These are phyloP conservation scores for Scedosporium aurantiacum DNA, from an alignment of 2,329 filamentous ascomycete genomes.

Conservation along the genomic window DNA sequence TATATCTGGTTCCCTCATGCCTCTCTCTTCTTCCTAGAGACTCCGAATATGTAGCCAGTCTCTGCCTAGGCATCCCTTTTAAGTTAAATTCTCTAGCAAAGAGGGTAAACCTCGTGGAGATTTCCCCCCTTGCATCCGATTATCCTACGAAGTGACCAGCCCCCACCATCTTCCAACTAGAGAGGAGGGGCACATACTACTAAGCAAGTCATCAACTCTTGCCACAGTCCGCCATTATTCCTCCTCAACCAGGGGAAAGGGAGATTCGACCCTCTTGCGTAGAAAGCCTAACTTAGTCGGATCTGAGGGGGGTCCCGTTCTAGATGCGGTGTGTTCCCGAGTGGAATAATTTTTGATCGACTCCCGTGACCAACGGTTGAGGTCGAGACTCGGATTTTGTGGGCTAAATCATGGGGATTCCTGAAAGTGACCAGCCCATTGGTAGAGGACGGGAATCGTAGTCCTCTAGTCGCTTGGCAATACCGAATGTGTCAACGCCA, in stretches of 20 bases:
- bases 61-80: no score
- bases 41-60: no score
- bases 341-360: constrained; percentile 66
- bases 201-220: constrained; percentile 59
- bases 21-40: no score
- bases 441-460: constrained; percentile 96
- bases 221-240: constrained; percentile 95
- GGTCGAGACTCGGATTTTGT: constrained; percentile 91
- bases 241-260: constrained; percentile 66
- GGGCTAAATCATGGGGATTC: constrained; percentile 96
- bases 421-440: constrained; percentile 91
- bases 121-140: background rate
- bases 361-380: constrained; percentile 70
- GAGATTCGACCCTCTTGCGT: constrained; percentile 78
- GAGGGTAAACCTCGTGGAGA: no score
- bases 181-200: background rate
- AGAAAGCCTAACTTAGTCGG: constrained; percentile 73
- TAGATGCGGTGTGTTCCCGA: constrained; percentile 83
- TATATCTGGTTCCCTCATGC: no score
- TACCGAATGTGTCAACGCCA: constrained; percentile 83
- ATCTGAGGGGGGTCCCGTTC: constrained; percentile 65
- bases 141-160: background rate
- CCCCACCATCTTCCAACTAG: no score
- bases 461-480: constrained; percentile 92
- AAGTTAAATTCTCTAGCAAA: no score